phyloP scores from a whole-genome alignment of 192 early-diverging fungal genomes.

The Chytriomyces confervae region DNA sequence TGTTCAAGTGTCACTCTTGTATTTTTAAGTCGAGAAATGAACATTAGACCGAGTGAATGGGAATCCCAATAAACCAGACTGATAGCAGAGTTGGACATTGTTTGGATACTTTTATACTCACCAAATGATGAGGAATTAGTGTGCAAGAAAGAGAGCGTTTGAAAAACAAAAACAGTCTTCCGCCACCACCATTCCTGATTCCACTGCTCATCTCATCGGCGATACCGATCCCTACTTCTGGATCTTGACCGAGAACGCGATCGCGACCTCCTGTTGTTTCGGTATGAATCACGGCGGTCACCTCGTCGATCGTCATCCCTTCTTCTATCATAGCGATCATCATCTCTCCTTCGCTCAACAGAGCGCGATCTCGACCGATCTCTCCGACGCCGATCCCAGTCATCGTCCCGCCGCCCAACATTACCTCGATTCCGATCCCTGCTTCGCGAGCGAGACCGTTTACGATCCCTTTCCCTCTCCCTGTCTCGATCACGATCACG shows the following conservation, averaged over 20 bases:
- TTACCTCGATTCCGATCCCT: constrained; percentile 24
- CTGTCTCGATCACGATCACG: constrained; percentile 33
- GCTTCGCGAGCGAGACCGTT: constrained; percentile 18
- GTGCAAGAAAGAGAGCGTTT: not conserved
- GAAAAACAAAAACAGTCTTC: constrained; percentile 6
- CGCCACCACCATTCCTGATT: not conserved
- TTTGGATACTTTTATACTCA: not conserved
- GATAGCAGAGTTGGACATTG: not conserved
- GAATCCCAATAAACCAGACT: no score
- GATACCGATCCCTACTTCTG: constrained; percentile 29
- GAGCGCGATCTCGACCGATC: not conserved
- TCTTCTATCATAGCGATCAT: constrained; percentile 10
- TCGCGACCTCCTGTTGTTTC: not conserved
- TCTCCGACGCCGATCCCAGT: constrained; percentile 4
- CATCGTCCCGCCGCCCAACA: constrained; percentile 1
- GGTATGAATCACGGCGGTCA: constrained; percentile 3
- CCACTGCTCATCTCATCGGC: constrained; percentile 13
- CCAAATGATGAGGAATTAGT: not conserved
- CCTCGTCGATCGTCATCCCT: not conserved
- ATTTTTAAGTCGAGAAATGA: no score
- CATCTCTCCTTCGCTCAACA: constrained; percentile 7
- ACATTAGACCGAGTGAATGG: no score
- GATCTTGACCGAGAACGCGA: constrained; percentile 28
- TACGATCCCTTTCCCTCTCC: constrained; percentile 26
- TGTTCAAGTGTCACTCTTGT: no score